These are phyloP conservation scores for Kazachstania sp. DNA, from an alignment of 1,139 yeast genomes.

Conservation along the genomic window DNA sequence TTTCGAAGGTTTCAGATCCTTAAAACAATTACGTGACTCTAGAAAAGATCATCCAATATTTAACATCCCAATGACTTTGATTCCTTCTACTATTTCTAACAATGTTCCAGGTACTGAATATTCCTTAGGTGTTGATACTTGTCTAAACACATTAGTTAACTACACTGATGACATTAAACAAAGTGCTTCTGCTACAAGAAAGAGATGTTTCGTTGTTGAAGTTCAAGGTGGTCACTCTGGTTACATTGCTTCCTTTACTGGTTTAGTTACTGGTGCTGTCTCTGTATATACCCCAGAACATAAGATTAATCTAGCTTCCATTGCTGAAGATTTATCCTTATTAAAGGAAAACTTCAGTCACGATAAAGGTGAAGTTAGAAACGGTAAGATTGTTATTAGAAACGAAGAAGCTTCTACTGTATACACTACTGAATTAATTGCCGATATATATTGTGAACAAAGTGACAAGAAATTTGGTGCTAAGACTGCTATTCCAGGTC, in stretches of 20 bases:
- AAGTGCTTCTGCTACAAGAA: constrained; percentile 70
- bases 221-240: constrained; percentile 88
- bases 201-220: constrained; percentile 70
- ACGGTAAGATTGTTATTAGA: constrained; percentile 78
- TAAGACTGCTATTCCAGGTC: constrained; percentile 96
- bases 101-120: constrained; percentile 82
- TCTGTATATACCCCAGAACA: constrained; percentile 73
- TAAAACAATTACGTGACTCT: constrained; percentile 58
- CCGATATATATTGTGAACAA: constrained; percentile 74
- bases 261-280: constrained; percentile 64
- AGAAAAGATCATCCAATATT: constrained; percentile 59
- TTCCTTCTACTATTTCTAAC: constrained; percentile 78
- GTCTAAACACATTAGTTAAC: constrained; percentile 63
- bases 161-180: constrained; percentile 76
- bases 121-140: constrained; percentile 71
- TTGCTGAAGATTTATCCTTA: constrained; percentile 53
- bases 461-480: constrained; percentile 74
- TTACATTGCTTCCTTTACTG: constrained; percentile 62
- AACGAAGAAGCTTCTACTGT: constrained; percentile 80
- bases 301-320: constrained; percentile 47
- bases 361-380: constrained; percentile 53
- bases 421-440: constrained; percentile 70
- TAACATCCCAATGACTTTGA: constrained; percentile 67
- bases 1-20: constrained; percentile 66
- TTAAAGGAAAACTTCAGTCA: constrained; percentile 48